These are phyloP conservation scores for Penicillium cinerascens DNA, from an alignment of 495 filamentous ascomycete genomes.

Conservation along the genomic window DNA sequence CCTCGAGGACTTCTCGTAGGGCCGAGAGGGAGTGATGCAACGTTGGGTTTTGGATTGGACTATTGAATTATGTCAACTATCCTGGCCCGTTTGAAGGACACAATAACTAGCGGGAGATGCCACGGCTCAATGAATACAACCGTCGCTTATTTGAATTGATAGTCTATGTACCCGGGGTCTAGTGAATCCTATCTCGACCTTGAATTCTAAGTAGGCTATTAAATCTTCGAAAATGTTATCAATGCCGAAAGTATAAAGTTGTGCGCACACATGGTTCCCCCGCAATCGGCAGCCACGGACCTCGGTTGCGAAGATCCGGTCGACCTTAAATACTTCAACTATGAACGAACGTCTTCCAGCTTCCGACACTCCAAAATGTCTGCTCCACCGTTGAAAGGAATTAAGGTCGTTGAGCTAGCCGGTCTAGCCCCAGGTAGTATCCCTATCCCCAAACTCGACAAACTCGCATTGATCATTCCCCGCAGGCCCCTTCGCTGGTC, in stretches of 20 bases:
- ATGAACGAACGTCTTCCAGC: neutral
- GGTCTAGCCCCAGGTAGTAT: constrained; percentile 78
- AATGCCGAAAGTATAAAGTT: neutral
- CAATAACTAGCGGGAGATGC: too few species aligned
- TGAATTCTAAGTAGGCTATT: too few species aligned
- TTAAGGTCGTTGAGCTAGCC: constrained; percentile 85
- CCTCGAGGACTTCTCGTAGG: neutral
- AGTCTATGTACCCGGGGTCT: too few species aligned
- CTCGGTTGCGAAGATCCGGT: constrained; percentile 37
- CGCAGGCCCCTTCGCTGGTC: constrained; percentile 79
- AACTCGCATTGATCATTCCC: constrained; percentile 1
- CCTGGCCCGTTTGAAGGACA: too few species aligned
- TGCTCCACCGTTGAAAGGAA: constrained; percentile 58
- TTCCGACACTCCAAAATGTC: constrained; percentile 8
- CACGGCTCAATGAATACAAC: neutral
- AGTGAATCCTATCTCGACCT: too few species aligned
- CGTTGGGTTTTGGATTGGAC: neutral
- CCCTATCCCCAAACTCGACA: neutral
- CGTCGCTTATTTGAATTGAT: neutral
- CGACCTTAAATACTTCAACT: constrained; percentile 1
- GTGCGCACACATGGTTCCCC: constrained; percentile 17
- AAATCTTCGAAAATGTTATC: neutral
- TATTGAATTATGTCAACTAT: neutral
- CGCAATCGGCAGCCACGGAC: constrained; percentile 28
- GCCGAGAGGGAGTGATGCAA: neutral